phyloP scores from a whole-genome alignment of 2,329 filamentous ascomycete species.

The Calcarisporium arbuscula region DNA sequence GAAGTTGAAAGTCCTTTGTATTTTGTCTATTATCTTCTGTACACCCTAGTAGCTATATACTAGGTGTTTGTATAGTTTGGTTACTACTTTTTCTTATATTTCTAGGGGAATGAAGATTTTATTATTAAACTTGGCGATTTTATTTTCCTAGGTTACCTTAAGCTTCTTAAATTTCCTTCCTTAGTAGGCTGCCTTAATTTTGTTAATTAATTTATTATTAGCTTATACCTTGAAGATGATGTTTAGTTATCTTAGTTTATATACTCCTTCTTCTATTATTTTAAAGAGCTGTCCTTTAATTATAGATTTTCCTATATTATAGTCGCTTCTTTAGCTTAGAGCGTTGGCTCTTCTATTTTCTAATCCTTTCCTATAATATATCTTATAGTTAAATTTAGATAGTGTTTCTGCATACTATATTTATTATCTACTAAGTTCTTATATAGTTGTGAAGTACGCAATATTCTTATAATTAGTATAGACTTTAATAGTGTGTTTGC shows the following conservation, averaged over 20 bases:
- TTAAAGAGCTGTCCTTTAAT: neutral
- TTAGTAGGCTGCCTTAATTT: no score
- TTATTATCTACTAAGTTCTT: neutral
- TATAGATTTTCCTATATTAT: neutral
- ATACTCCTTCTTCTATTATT: neutral
- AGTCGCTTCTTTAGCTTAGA: neutral
- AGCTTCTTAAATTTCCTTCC: no score
- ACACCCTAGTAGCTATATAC: neutral
- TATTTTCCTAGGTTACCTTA: no score
- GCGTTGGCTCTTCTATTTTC: neutral
- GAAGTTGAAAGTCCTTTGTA: neutral
- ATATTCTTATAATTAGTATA: constrained; percentile 18
- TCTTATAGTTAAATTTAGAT: neutral
- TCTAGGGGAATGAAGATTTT: constrained; percentile 10
- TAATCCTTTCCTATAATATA: neutral
- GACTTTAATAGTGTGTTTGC: constrained; percentile 11
- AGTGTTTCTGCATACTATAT: neutral
- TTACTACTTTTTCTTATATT: constrained; percentile 7
- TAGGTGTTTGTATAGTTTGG: neutral
- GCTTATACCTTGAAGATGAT: no score
- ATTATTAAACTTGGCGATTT: constrained; percentile 9
- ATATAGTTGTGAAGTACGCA: constrained; percentile 7
- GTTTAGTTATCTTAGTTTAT: neutral
- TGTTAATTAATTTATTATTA: no score
- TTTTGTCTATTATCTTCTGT: neutral